Conservation (phyloP, 2,329 filamentous ascomycete genomes). For the Onygenales sp. region DNA sequence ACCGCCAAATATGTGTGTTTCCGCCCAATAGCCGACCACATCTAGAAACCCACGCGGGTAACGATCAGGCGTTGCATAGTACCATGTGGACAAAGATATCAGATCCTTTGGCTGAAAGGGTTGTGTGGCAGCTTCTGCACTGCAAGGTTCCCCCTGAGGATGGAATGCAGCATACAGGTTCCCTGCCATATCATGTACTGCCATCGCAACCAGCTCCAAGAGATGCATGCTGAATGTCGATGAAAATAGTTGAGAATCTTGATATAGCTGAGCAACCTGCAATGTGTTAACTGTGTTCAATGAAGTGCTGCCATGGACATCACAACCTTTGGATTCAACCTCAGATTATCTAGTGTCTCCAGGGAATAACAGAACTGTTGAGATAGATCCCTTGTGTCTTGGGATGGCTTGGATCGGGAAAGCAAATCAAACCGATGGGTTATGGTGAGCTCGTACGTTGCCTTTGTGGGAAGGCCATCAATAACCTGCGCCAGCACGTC, state of each 20-base stretch:
- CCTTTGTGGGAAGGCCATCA: not conserved
- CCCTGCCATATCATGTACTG: conserved; percentile 1
- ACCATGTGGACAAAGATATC: not conserved
- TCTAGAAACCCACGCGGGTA: conserved; percentile 1
- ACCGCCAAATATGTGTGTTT: conserved; percentile 2
- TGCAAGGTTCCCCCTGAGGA: conserved; percentile 1
- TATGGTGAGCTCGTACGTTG: conserved; percentile 1
- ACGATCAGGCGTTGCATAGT: not conserved
- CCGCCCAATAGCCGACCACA: conserved; percentile 4
- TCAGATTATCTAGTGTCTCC: not conserved
- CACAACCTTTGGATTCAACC: not conserved
- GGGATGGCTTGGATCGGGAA: not conserved
- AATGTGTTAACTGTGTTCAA: not conserved
- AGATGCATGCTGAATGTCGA: conserved; percentile 3
- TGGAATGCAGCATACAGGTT: conserved; percentile 1
- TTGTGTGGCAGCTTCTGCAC: not conserved
- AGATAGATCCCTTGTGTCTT: not conserved
- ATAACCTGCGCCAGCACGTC: conserved; percentile 2
- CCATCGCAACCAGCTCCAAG: conserved; percentile 1
- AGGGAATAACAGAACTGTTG: not conserved
- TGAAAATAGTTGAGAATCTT: not conserved
- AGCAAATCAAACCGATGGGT: not conserved
- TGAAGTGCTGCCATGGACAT: not conserved
- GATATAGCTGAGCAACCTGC: conserved; percentile 2
- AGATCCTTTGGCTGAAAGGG: not conserved